Conservation (phyloP, 164 flowering plant species). For the Vitis amurensis region DNA sequence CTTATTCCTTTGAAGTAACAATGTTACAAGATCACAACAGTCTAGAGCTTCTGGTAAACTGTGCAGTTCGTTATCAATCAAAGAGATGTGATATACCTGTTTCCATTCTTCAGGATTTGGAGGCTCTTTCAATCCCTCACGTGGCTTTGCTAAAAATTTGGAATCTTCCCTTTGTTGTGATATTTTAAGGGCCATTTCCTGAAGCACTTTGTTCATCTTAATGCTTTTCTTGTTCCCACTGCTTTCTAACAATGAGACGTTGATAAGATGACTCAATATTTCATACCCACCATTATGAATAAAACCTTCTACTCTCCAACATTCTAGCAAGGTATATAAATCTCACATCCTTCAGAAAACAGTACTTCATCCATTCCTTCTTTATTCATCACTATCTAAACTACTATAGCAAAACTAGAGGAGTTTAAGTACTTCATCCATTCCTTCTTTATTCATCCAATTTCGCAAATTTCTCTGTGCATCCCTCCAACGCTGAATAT, state of each 20-base stretch:
- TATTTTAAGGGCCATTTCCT: no score
- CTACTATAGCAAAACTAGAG: no score
- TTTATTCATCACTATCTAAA: no score
- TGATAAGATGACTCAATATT: slow-evolving; percentile 11
- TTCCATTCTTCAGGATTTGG: slow-evolving; percentile 18
- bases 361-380: no score
- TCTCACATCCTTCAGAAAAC: slow-evolving; percentile 8
- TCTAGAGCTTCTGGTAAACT: slow-evolving; percentile 10
- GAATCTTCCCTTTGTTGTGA: not conserved
- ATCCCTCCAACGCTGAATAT: slow-evolving; percentile 10
- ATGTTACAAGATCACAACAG: no score
- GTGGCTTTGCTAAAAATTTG: no score
- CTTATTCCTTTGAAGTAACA: no score
- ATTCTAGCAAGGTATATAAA: slow-evolving; percentile 15
- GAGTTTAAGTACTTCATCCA: no score
- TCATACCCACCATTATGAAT: slow-evolving; percentile 10
- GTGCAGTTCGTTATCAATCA: slow-evolving; percentile 11
- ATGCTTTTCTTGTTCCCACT: no score
- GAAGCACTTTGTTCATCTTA: no score
- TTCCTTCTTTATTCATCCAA: not conserved
- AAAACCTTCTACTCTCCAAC: slow-evolving; percentile 24
- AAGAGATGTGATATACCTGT: slow-evolving; percentile 11
- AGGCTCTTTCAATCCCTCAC: not conserved
- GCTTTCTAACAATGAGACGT: slow-evolving; percentile 18
- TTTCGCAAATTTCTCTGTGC: slow-evolving; percentile 8